Base-by-base conservation (phyloP, 306 rosid species). In the Ochetophila trinervis region DNA sequence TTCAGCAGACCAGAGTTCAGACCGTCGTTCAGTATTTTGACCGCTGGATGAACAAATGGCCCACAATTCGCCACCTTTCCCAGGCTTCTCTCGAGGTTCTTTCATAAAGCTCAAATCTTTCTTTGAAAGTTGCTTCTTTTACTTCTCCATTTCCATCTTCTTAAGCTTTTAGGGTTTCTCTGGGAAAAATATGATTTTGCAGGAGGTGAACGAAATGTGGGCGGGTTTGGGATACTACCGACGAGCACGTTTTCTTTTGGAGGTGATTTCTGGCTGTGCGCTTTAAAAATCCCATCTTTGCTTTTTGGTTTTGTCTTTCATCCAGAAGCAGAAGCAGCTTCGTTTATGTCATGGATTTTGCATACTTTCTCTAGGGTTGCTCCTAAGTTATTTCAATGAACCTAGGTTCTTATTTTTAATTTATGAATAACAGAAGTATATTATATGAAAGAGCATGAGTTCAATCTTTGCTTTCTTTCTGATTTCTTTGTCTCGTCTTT, bases 151-250 rank as follows among this genome's bases (percentile, higher is more conserved):
- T n/a, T 65, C n/a, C 66, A 37, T 27, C 17, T 16, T 48, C 35
- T 21, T 40, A 14, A 32, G 22, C 19, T 12, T 18, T 20, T 37
- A 7, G 5, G 16, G 10, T 47, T 11, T 47, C 8, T 15, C 19
- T 0, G 5, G 5, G 5, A 17, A 19, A 17, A 51, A 27, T 30
- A 21, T 44, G 3, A n/a, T 34, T 68, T 7, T 77, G 74, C 85
- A 91, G 97, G 95, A 91, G 74, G 96, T 91, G 62, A 91, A 91
- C 74, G 98, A 91, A 59, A 75, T 87, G 90, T 91, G 95, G 98
- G 96, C 96, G 34, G 98, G 98, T 68, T 72, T 91, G 82, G 96
- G 96, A 34, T 91, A 91, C 84, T 91, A 91, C 74, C 88, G 96
- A 65, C 81, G 98, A 75, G 96, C 96, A 24, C 96, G 96, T 37